phyloP scores from a whole-genome alignment of 306 rosid species.

The Parietaria judaica region DNA sequence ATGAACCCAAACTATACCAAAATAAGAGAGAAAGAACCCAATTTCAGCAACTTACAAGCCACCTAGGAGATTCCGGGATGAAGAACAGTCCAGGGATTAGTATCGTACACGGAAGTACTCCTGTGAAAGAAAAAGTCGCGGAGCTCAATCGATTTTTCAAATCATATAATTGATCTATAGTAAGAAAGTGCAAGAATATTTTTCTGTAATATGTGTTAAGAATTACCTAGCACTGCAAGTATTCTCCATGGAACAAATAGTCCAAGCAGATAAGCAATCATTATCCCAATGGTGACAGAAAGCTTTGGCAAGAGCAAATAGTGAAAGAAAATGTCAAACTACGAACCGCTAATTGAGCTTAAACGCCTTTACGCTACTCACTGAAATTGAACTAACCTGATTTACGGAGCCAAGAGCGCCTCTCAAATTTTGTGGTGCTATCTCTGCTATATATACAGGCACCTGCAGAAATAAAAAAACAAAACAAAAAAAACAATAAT shows the following conservation, averaged over 20 bases:
- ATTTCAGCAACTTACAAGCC: conserved; percentile 63
- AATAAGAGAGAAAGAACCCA: conserved; percentile 7
- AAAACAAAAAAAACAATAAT: conserved; percentile 16
- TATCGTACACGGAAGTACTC: conserved; percentile 76
- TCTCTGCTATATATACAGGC: conserved; percentile 91
- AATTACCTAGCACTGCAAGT: conserved; percentile 86
- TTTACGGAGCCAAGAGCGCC: conserved; percentile 72
- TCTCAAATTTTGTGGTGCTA: conserved; percentile 86
- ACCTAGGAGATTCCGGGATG: conserved; percentile 95
- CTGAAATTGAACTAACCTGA: conserved; percentile 47
- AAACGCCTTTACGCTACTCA: neutral
- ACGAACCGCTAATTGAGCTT: neutral
- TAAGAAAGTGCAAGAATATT: neutral
- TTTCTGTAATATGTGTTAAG: conserved; percentile 7
- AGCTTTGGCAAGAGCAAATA: conserved; percentile 41
- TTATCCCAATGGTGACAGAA: conserved; percentile 80
- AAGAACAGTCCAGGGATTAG: conserved; percentile 90
- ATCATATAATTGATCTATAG: no score
- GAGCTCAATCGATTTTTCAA: conserved; percentile 11
- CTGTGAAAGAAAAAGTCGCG: conserved; percentile 33
- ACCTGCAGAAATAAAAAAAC: conserved; percentile 40
- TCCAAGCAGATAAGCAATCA: conserved; percentile 92
- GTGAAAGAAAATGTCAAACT: conserved; percentile 1
- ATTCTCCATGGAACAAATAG: conserved; percentile 88
- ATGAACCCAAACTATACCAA: neutral